These are phyloP conservation scores for Myxozyma neglecta DNA, from an alignment of 805 yeast genomes.

Conservation along the genomic window DNA sequence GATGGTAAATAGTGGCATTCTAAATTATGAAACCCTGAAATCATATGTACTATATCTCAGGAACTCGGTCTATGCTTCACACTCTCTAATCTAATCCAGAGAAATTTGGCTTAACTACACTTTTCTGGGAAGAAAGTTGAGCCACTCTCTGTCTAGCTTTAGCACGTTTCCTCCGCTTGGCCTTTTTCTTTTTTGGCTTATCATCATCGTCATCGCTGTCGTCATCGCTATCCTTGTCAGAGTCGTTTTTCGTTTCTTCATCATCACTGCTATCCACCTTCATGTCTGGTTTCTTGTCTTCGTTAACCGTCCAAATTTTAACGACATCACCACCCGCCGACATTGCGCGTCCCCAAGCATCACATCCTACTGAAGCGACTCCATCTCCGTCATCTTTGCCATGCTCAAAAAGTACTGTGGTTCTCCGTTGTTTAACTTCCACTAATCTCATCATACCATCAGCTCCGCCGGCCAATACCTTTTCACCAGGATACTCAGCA, in stretches of 20 bases:
- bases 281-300: not conserved
- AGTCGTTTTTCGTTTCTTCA: conserved; percentile 42
- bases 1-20: not conserved
- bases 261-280: conserved; percentile 38
- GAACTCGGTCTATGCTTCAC: not conserved
- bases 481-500: conserved; percentile 47
- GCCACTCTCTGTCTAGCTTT: conserved; percentile 38
- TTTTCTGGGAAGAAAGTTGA: conserved; percentile 31
- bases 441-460: conserved; percentile 72
- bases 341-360: conserved; percentile 72
- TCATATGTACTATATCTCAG: not conserved
- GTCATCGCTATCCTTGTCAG: conserved; percentile 45
- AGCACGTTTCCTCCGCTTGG: conserved; percentile 21
- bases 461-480: conserved; percentile 56
- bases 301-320: conserved; percentile 62
- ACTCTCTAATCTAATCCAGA: conserved; percentile 9
- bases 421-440: conserved; percentile 61
- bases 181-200: conserved; percentile 36
- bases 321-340: conserved; percentile 82
- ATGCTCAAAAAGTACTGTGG: conserved; percentile 67
- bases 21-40: not conserved
- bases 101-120: conserved; percentile 2
- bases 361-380: conserved; percentile 73
- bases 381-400: conserved; percentile 79
- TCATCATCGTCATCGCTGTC: conserved; percentile 44